Evolutionary conservation across 164 flowering plant species (phyloP).

Genomic region (Nymphaea colorata): DNA sequence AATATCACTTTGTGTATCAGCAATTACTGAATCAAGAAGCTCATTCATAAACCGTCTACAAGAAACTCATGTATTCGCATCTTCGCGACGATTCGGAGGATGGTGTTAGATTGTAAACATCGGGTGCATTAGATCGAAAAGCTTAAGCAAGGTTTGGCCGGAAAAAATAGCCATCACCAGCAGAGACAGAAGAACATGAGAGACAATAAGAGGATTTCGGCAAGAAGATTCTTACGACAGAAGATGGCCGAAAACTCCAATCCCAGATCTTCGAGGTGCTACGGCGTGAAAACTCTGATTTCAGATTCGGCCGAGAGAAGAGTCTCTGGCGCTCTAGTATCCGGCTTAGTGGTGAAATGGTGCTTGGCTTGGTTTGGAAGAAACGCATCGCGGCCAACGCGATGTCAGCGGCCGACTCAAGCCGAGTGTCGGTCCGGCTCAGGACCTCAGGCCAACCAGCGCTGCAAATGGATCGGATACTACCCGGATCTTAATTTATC

Average conservation of each 20-base stretch:
- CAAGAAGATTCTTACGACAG: background rate
- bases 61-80: background rate
- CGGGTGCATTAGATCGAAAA: too few relatives aligned
- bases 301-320: background rate
- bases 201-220: background rate
- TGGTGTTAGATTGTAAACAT: background rate
- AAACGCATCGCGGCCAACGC: background rate
- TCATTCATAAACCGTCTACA: background rate
- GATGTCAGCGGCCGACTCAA: too few relatives aligned
- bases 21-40: too few relatives aligned
- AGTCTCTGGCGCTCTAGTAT: background rate
- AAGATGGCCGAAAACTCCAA: background rate
- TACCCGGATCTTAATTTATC: too few relatives aligned
- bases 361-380: background rate
- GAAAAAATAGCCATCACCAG: background rate
- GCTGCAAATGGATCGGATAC: too few relatives aligned
- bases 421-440: too few relatives aligned
- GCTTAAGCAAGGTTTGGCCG: too few relatives aligned
- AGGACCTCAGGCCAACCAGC: too few relatives aligned
- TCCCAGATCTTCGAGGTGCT: background rate
- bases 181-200: background rate
- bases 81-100: background rate
- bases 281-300: background rate
- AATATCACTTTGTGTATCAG: too few relatives aligned
- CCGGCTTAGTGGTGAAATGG: background rate